These are phyloP conservation scores for Pittosporum tobira DNA, from an alignment of 129 eudicot species.

Conservation along the genomic window DNA sequence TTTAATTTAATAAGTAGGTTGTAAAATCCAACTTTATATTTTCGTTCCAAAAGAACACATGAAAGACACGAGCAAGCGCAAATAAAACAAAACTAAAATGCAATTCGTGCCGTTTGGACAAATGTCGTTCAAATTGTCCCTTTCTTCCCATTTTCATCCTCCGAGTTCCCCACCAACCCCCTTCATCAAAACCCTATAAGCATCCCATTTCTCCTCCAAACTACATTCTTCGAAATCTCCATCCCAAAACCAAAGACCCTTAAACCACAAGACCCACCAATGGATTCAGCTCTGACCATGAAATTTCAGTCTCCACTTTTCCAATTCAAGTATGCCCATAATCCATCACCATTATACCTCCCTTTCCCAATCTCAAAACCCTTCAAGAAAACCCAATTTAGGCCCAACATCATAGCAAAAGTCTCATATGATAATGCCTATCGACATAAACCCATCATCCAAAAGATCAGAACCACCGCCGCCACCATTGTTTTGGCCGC, in stretches of 20 bases:
- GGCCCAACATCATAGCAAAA: slow-evolving; percentile 10
- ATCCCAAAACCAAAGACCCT: background rate
- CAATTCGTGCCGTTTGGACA: too few species aligned
- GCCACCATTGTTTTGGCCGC: slow-evolving; percentile 37
- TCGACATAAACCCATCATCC: slow-evolving; percentile 22
- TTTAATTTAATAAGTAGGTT: too few species aligned
- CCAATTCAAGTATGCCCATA: background rate
- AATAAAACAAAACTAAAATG: too few species aligned
- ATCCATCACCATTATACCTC: background rate
- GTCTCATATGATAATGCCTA: slow-evolving; percentile 2
- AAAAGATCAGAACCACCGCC: slow-evolving; percentile 41
- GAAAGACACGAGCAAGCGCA: too few species aligned
- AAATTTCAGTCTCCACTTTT: background rate
- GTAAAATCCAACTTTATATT: too few species aligned
- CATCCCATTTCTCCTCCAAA: too few species aligned
- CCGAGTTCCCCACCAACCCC: background rate
- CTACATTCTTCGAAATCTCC: background rate
- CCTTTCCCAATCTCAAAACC: slow-evolving; percentile 25
- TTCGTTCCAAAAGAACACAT: too few species aligned
- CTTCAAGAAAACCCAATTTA: slow-evolving; percentile 12
- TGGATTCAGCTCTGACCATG: slow-evolving; percentile 10
- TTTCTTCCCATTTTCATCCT: background rate
- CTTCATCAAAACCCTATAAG: background rate
- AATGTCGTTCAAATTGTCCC: too few species aligned
- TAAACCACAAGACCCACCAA: background rate